Percentiles rank a stretch among this genome's conserved stretches.
phyloP scores from a whole-genome alignment of 495 filamentous ascomycete species.

The Daldinia concentrica region DNA sequence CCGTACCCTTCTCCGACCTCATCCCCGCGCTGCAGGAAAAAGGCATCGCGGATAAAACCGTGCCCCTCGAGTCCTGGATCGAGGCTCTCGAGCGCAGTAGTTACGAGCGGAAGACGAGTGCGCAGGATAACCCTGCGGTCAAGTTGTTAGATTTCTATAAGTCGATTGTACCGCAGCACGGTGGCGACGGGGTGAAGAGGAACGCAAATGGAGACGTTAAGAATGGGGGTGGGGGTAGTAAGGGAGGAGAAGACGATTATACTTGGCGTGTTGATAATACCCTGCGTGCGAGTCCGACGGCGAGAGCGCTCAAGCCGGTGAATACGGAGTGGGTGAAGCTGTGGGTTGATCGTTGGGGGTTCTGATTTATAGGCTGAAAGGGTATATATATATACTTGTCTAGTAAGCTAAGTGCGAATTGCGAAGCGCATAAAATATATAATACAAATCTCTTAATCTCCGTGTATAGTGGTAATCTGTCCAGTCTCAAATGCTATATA shows the following conservation, averaged over 20 bases:
- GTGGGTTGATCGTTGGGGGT: constrained; percentile 44
- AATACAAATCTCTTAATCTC: no score
- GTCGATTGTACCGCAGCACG: constrained; percentile 22
- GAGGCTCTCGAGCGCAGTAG: constrained; percentile 38
- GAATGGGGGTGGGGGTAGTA: neutral
- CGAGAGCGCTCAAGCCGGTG: constrained; percentile 34
- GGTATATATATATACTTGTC: neutral
- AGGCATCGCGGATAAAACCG: constrained; percentile 17
- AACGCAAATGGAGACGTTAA: neutral
- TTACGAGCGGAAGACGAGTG: constrained; percentile 16
- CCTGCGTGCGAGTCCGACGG: constrained; percentile 38
- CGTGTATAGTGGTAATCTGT: no score
- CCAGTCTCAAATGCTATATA: no score
- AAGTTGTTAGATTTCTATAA: constrained; percentile 44
- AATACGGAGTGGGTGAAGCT: constrained; percentile 42
- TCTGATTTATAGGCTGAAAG: constrained; percentile 10
- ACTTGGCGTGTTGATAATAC: constrained; percentile 33
- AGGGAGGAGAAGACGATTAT: constrained; percentile 25
- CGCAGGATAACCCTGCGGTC: constrained; percentile 38
- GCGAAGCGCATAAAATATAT: no score
- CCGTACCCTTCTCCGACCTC: constrained; percentile 30
- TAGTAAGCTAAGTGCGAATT: no score
- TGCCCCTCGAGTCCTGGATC: constrained; percentile 36
- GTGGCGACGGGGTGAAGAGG: neutral
- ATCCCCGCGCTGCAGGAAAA: constrained; percentile 36